Base-by-base conservation (phyloP, 1,139 yeast genomes). In the Kodamaea plutei region DNA sequence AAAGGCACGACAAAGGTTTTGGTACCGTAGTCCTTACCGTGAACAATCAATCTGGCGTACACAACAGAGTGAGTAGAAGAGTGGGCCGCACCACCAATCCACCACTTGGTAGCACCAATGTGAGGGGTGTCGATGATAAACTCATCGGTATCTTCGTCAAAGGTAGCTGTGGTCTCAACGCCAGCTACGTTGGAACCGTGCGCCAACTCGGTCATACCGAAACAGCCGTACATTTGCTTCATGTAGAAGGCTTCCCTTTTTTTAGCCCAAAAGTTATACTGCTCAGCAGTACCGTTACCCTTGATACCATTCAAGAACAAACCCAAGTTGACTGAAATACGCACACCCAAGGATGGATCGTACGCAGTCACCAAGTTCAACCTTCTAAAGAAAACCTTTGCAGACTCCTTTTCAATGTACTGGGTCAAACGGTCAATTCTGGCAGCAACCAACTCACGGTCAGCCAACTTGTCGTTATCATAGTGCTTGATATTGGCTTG, bases 51-150 rank as follows among this genome's bases (percentile, higher is more conserved):
- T 48, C 96, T 73, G 19, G 96, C 96, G 52, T 79, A 88, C 29
- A 76, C 80, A 21, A 83, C 75, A 15, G 87, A 67, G 59, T 88
- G 96, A 28, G 91, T 84, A 7, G 96, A 83, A 15, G 95, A 81
- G 54, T 85, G 95, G 5, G 96, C 96, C 32, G 96, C 96, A 52
- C 96, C 96, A 33, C 96, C 96, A 50, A 88, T 88, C 96, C 96
- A 88, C 96, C 96, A 88, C 61, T 88, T 88, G 37, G 96, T 85
- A 23, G 96, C 96, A 33, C 91, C 88, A 40, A 84, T 62, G 53
- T 85, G 85, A 6, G 96, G 96, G 15, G 96, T 88, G 55, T 84
- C 77, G 44, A 88, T 78, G 33, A 74, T 58, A 46, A 88, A 84
- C 40, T 79, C 76, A 48, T 84, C 87, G 18, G 69, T 70, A 17